phyloP scores from a whole-genome alignment of 2,329 filamentous ascomycete genomes.

The Sporothrix phasma region DNA sequence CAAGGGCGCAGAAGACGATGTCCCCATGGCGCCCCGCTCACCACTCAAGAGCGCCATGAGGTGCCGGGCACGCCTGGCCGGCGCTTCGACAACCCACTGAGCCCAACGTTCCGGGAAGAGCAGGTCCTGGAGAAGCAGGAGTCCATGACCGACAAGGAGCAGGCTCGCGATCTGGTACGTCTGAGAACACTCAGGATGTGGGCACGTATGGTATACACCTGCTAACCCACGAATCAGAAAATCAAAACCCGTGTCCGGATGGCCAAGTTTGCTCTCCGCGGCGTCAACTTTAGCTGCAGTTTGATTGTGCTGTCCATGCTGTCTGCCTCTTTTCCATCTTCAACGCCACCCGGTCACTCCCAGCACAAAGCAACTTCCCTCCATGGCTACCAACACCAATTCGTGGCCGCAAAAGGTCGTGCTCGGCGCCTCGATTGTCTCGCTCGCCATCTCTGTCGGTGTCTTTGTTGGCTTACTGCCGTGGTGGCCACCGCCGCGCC shows the following conservation, averaged over 20 bases:
- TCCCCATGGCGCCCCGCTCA: slow-evolving; percentile 59
- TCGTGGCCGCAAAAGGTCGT: slow-evolving; percentile 86
- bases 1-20: slow-evolving; percentile 43
- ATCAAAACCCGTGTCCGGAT: slow-evolving; percentile 83
- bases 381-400: slow-evolving; percentile 69
- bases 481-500: slow-evolving; percentile 76
- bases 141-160: slow-evolving; percentile 69
- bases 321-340: slow-evolving; percentile 86
- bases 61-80: slow-evolving; percentile 72
- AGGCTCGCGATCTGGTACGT: slow-evolving; percentile 78
- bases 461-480: slow-evolving; percentile 82
- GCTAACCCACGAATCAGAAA: slow-evolving; percentile 48
- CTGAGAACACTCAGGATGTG: not conserved
- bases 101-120: slow-evolving; percentile 86
- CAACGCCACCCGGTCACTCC: slow-evolving; percentile 69
- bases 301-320: slow-evolving; percentile 90
- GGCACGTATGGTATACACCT: not conserved
- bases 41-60: slow-evolving; percentile 85
- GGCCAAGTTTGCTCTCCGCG: slow-evolving; percentile 89
- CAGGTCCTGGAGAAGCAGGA: slow-evolving; percentile 79
- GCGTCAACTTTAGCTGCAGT: slow-evolving; percentile 94
- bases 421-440: slow-evolving; percentile 68
- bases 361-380: slow-evolving; percentile 68
- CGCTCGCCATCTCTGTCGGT: slow-evolving; percentile 64
- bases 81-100: slow-evolving; percentile 65